Percentiles rank a stretch among this genome's conserved stretches.
Conservation (phyloP, 495 filamentous ascomycete genomes). For the Neurospora tetraspora region DNA sequence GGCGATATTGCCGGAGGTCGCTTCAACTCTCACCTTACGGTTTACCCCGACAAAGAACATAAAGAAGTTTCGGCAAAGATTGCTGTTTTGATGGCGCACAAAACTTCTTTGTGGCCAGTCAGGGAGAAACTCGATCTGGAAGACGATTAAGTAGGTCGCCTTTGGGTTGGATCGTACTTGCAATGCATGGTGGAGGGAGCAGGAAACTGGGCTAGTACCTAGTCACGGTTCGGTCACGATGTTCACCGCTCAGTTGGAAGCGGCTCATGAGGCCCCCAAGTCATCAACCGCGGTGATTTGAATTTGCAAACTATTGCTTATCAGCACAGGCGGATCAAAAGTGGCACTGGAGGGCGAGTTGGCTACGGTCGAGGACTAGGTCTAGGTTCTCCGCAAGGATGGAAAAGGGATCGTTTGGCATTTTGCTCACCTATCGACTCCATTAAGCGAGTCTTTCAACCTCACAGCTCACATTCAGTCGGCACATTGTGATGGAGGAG, state of each 20-base stretch:
- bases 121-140: too few species aligned
- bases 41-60: too few species aligned
- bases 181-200: neutral
- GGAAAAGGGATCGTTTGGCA: neutral
- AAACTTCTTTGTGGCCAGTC: neutral
- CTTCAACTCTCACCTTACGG: too few species aligned
- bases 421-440: neutral
- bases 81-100: neutral
- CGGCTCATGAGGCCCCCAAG: neutral
- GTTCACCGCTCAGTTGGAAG: neutral
- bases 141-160: too few species aligned
- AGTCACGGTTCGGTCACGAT: neutral
- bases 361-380: too few species aligned
- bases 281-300: neutral
- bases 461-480: neutral
- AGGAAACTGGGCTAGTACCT: neutral
- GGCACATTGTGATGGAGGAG: neutral
- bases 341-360: neutral
- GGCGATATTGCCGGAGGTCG: neutral
- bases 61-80: too few species aligned
- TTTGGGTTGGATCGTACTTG: too few species aligned
- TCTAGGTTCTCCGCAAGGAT: neutral
- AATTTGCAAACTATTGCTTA: neutral
- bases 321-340: neutral
- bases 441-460: accelerated